phyloP scores from a whole-genome alignment of 805 yeast genomes.

The Wickerhamiella parazyma region DNA sequence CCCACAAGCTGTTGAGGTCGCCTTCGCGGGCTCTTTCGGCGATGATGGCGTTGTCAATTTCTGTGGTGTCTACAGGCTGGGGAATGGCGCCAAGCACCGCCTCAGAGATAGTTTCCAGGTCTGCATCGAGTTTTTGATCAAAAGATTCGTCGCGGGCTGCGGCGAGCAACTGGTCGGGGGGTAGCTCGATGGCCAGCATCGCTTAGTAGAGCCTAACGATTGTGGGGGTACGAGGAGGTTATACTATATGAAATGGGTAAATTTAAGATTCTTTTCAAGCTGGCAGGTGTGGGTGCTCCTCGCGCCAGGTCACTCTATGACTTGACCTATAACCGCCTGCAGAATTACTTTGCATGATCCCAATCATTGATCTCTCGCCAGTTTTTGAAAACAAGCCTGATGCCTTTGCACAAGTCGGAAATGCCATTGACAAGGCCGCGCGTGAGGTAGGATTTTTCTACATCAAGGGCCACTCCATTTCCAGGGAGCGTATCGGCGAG shows the following conservation, averaged over 20 bases:
- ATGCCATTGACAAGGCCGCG: slow-evolving; percentile 31
- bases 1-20: slow-evolving; percentile 3
- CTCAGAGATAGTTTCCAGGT: neutral
- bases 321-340: too few species aligned
- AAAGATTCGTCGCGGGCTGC: neutral
- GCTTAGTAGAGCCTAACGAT: too few species aligned
- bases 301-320: too few species aligned
- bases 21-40: neutral
- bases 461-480: slow-evolving; percentile 35
- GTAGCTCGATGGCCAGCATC: neutral
- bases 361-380: slow-evolving; percentile 7
- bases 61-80: neutral
- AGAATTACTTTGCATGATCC: neutral
- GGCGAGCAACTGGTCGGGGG: neutral
- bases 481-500: slow-evolving; percentile 28
- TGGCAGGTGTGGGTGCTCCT: too few species aligned
- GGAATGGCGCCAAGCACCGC: neutral
- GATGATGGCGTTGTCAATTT: neutral
- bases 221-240: too few species aligned
- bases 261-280: too few species aligned
- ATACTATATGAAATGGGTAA: too few species aligned
- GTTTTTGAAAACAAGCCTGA: slow-evolving; percentile 17
- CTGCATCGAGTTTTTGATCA: neutral
- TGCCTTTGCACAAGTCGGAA: slow-evolving; percentile 17
- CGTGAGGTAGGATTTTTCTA: slow-evolving; percentile 44